phyloP scores from a whole-genome alignment of 2,329 filamentous ascomycete species.

The Coniochaeta sp. region DNA sequence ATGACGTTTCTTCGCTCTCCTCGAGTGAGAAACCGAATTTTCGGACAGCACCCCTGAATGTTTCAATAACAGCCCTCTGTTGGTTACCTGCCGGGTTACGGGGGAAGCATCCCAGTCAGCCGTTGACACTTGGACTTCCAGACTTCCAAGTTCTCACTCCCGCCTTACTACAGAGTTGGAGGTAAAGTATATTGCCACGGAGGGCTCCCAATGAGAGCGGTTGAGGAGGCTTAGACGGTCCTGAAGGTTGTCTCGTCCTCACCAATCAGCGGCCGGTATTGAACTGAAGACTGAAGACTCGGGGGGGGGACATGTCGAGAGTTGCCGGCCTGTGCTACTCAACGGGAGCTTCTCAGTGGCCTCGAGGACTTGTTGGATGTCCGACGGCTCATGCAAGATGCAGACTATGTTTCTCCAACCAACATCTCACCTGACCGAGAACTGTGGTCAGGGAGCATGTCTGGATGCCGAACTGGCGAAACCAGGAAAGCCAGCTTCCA shows the following conservation, averaged over 20 bases:
- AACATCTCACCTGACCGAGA: no score
- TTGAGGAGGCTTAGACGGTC: background rate
- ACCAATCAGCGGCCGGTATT: background rate
- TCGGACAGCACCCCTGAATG: background rate
- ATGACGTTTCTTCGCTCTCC: background rate
- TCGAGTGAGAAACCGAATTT: background rate
- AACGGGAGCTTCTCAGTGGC: background rate
- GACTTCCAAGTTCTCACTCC: background rate
- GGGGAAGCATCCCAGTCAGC: background rate
- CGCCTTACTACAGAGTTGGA: background rate
- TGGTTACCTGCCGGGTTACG: background rate
- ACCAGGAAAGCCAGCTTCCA: background rate
- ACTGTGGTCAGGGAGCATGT: background rate
- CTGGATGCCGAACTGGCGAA: background rate
- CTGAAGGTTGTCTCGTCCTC: background rate
- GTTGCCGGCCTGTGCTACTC: background rate
- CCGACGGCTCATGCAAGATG: background rate
- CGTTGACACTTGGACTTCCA: background rate
- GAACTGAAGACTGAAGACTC: background rate
- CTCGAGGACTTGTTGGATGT: background rate
- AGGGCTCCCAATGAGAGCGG: background rate
- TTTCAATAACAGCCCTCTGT: background rate
- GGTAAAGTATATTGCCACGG: background rate
- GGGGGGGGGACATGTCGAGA: background rate
- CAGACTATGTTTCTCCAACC: no score